Evolutionary conservation across 73 alveolate genomes (phyloP), one percentile per base, ranked within the genome.

Genomic region (Paramecium sonneborni): DNA sequence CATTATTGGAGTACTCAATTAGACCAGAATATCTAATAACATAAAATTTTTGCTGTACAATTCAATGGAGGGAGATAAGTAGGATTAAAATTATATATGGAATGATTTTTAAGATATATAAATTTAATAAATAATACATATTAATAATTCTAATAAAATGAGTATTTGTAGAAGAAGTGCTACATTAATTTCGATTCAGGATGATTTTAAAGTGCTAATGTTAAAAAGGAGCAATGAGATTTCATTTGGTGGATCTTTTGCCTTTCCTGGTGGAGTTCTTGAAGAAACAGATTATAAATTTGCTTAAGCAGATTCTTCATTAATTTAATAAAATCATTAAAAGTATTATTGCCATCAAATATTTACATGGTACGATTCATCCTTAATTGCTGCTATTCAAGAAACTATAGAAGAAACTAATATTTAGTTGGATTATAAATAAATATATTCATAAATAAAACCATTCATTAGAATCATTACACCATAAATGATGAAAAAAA

Each of bases 401-500:
- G 86, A 72, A 72, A 72, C 86, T 14, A 28, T 6, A 15, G 86
- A 72, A 72, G 86, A 72, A 72, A 72, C 86, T 34, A 38, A 38
- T 72, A 32, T 72, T 28, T n/a, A 32, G 15, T 35, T 72, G 35
- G 86, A 62, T 62, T 30, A 62, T 62, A 32, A 52, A 18, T 52
- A 21, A 24, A 14, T 38, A 38, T 72, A 32, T 35, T 38, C 86
- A 72, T 6, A 35, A 21, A 72, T 72, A 5, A 34, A 21, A 72
- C 86, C 86, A 72, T 72, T 72, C 14, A 35, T 72, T 1, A 72
- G 86, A 72, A 28, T 72, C 7, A 72, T 72, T 72, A 72, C 86
- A 35, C 86, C 86, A 32, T 9, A 72, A 11, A 34, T 34, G 57
- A 72, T 72, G 86, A 72, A 72, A 38, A 72, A 72, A 41, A 72